Conservation (phyloP, 108 stramenopile genomes). For the Tribonema minus region DNA sequence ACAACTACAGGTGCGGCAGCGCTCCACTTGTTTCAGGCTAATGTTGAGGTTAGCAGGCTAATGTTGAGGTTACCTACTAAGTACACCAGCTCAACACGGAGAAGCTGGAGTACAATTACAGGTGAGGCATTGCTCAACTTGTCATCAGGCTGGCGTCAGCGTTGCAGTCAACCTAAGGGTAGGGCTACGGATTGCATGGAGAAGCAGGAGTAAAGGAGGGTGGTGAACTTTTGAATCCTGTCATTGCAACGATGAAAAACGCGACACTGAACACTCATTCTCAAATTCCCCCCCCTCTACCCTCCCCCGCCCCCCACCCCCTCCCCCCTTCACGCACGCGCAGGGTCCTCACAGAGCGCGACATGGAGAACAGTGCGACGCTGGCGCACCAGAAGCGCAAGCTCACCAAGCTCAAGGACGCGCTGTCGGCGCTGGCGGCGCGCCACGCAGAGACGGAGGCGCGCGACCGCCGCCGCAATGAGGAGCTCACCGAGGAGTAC, state of each 20-base stretch:
- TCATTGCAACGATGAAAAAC: too few species aligned
- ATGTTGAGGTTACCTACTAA: too few species aligned
- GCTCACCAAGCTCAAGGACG: constrained; percentile 61
- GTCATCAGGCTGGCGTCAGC: too few species aligned
- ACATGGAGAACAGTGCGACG: constrained; percentile 63
- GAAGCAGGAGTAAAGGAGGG: too few species aligned
- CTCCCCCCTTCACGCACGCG: not conserved
- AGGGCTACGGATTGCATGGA: too few species aligned
- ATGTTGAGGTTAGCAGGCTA: too few species aligned
- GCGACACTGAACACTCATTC: not conserved
- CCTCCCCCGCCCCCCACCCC: not conserved
- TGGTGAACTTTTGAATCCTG: too few species aligned
- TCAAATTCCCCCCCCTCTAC: not conserved
- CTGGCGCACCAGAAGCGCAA: constrained; percentile 60
- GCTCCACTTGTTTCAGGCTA: too few species aligned
- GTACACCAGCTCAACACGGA: constrained; percentile 71
- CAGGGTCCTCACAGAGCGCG: constrained; percentile 61
- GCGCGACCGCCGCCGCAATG: constrained; percentile 52
- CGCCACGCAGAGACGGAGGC: constrained; percentile 56
- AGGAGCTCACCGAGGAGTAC: constrained; percentile 65
- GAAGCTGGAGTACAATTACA: constrained; percentile 69
- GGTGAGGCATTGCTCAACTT: too few species aligned
- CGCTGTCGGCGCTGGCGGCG: constrained; percentile 49
- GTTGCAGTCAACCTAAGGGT: too few species aligned
- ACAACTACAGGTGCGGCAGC: not conserved